phyloP scores from a whole-genome alignment of 2,329 filamentous ascomycete species.

The Sporothrix euskadiensis region DNA sequence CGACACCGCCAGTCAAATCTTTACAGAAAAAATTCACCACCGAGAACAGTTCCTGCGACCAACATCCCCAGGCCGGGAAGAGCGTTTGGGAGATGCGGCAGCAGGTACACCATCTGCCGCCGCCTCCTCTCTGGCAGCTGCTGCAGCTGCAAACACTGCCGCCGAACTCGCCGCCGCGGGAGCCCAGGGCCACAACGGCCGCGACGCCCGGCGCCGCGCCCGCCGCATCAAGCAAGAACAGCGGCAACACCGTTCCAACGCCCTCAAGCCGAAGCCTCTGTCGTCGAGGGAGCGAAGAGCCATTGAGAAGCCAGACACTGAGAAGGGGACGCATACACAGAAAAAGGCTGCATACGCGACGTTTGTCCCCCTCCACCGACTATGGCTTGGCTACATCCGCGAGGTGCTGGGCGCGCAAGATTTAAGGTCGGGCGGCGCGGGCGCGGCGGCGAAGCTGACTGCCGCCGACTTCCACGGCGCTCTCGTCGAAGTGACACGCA shows the following conservation, averaged over 20 bases:
- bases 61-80: slow-evolving; percentile 62
- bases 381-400: slow-evolving; percentile 85
- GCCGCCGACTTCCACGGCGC: slow-evolving; percentile 93
- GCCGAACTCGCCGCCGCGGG: slow-evolving; percentile 56
- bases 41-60: slow-evolving; percentile 78
- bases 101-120: not conserved
- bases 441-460: slow-evolving; percentile 70
- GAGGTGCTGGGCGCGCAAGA: slow-evolving; percentile 69
- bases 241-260: slow-evolving; percentile 36
- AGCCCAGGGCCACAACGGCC: slow-evolving; percentile 51
- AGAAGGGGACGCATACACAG: not conserved
- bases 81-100: not conserved
- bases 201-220: slow-evolving; percentile 56
- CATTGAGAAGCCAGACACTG: slow-evolving; percentile 46
- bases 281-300: slow-evolving; percentile 76
- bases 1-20: slow-evolving; percentile 68
- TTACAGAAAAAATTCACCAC: slow-evolving; percentile 77
- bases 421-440: slow-evolving; percentile 56
- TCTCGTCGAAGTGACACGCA: slow-evolving; percentile 76
- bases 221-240: slow-evolving; percentile 51
- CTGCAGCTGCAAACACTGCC: slow-evolving; percentile 66
- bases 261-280: slow-evolving; percentile 63
- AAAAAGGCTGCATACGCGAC: slow-evolving; percentile 58
- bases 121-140: slow-evolving; percentile 38
- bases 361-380: slow-evolving; percentile 71